Conservation (phyloP, 805 yeast species). For the Candida berthetii region DNA sequence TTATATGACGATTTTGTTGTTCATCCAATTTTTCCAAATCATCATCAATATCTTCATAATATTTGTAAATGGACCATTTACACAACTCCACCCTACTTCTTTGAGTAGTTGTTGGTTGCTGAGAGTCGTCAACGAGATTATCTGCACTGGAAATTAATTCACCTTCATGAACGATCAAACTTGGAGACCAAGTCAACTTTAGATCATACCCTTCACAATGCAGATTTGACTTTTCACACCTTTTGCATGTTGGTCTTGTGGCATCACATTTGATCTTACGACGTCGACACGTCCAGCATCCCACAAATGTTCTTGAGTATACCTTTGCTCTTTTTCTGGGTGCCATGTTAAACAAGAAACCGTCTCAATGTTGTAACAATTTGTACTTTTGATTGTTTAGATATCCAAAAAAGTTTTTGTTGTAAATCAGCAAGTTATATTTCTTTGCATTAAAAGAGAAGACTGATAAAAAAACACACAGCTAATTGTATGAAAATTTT, state of each 20-base stretch:
- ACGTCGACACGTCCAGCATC: conserved; percentile 87
- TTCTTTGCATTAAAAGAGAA: too few species aligned
- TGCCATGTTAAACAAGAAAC: too few species aligned
- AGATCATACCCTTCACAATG: conserved; percentile 80
- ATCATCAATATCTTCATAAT: conserved; percentile 73
- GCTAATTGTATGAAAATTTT: too few species aligned
- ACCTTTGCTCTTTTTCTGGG: conserved; percentile 8
- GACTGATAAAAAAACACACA: too few species aligned
- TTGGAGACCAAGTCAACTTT: conserved; percentile 66
- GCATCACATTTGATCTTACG: conserved; percentile 80
- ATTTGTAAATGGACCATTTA: conserved; percentile 21
- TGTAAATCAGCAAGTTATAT: too few species aligned
- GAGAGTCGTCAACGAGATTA: conserved; percentile 6
- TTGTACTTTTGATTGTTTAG: too few species aligned
- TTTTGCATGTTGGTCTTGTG: conserved; percentile 56
- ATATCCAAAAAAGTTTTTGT: too few species aligned
- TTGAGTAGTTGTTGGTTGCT: conserved; percentile 45
- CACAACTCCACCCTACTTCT: conserved; percentile 59
- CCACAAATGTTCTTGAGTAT: conserved; percentile 51
- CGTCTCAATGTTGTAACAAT: too few species aligned
- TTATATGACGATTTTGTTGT: conserved; percentile 21
- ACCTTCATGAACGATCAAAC: conserved; percentile 36
- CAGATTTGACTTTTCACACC: conserved; percentile 60
- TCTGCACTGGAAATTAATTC: conserved; percentile 23
- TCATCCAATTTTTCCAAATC: conserved; percentile 44